Percentiles rank a stretch among this genome's conserved stretches.
These are phyloP conservation scores for Candida chauliodis DNA, from an alignment of 805 yeast genomes.

Conservation along the genomic window DNA sequence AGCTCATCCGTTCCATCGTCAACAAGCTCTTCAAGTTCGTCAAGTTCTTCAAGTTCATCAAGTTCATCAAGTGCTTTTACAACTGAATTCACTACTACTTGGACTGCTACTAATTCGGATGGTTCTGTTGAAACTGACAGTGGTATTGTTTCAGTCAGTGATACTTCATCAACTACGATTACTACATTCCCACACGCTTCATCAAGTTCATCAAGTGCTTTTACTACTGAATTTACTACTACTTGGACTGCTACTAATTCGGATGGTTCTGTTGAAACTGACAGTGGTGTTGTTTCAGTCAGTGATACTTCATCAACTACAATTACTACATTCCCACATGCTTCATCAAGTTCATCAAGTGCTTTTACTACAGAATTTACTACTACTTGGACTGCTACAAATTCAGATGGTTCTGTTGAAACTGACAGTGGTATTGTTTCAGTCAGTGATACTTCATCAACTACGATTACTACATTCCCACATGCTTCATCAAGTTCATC, in stretches of 20 bases:
- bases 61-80: background rate
- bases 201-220: constrained; percentile 8
- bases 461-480: constrained; percentile 7
- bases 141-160: no score
- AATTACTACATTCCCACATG: constrained; percentile 11
- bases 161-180: constrained; percentile 15
- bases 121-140: no score
- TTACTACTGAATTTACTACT: constrained; percentile 9
- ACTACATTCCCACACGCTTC: constrained; percentile 10
- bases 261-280: constrained; percentile 13
- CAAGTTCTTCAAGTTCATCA: constrained; percentile 9
- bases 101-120: constrained; percentile 11
- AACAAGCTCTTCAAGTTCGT: constrained; percentile 3
- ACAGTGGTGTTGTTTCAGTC: constrained; percentile 15
- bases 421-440: constrained; percentile 15
- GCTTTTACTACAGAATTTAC: constrained; percentile 11
- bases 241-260: constrained; percentile 14
- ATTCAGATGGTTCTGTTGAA: constrained; percentile 12
- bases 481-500: background rate
- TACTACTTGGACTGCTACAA: constrained; percentile 15
- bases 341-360: constrained; percentile 6
- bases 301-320: constrained; percentile 17
- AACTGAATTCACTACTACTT: constrained; percentile 4
- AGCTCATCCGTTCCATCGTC: constrained; percentile 1
- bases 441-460: constrained; percentile 3